Base-by-base conservation (phyloP, 2,329 filamentous ascomycete genomes). In the Penicillium thymicola region DNA sequence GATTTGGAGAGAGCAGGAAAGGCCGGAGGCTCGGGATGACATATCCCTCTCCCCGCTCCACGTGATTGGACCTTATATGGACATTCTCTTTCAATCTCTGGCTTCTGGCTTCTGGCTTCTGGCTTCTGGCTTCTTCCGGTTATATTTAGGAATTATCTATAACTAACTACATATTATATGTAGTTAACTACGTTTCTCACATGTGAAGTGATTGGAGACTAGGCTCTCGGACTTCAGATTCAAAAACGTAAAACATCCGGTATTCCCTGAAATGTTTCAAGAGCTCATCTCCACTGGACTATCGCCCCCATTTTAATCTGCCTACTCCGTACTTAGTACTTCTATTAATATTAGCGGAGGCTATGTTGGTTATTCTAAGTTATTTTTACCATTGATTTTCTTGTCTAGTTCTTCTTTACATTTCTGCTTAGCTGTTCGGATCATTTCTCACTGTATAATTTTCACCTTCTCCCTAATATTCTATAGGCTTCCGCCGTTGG, bases 271-370 rank as follows among this genome's bases (percentile, higher is more conserved):
- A 52, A 27, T 50, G 55, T 58, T 58, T 54, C 51, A 55, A 51
- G 34, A 32, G 32, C 46, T 48, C 48, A 7, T 58, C 63, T 60
- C 63, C 63, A 65, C 62, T 58, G 25, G 48, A 54, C 21, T 41
- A 59, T 62, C 50, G 54, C 30, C 62, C 63, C 64, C 62, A 59
- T 54, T 60, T 62, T 64, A 60, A 65, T 59, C 59, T 58, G 42
- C 41, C 58, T 50, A 58, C 21, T 21, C 21, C 21, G 21, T 21
- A 21, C 21, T 21, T 21, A 21, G 21, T 21, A 21, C 51, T 60
- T 45, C 37, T 27, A 38, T 45, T 51, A 48, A 47, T 27, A 38
- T 37, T 51, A 48, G 46, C 54, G 53, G 48, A 63, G 58, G 60
- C 57, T 51, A 61, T 59, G 55, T 32, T n/a, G n/a, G n/a, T n/a